Conservation (phyloP, 2,329 filamentous ascomycete species). For the Penicillium thymicola region DNA sequence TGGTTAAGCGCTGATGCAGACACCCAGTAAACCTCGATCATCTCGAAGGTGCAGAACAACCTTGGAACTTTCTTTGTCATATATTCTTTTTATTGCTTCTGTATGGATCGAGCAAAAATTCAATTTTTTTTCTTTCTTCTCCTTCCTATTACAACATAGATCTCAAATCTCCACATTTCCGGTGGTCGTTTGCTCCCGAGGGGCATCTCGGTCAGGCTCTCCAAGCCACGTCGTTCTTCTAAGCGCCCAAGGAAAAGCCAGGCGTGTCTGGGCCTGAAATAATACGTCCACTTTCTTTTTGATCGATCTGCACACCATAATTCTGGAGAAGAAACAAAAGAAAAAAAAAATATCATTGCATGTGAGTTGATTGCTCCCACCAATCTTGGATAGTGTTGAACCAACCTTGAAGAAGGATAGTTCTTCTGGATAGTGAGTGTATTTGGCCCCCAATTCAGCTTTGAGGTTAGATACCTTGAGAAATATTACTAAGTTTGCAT, state of each 20-base stretch:
- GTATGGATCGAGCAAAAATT: background rate
- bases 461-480: background rate
- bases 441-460: background rate
- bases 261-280: background rate
- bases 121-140: background rate
- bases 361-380: background rate
- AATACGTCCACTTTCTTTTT: background rate
- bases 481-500: background rate
- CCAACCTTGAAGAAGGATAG: too few species aligned
- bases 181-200: background rate
- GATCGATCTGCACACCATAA: background rate
- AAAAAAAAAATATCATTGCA: background rate
- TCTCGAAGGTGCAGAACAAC: conserved; percentile 5
- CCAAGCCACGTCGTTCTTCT: background rate
- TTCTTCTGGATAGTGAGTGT: background rate
- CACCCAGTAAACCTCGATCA: background rate
- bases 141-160: background rate
- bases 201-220: background rate
- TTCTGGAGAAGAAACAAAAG: background rate
- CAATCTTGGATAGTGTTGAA: background rate
- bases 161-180: background rate
- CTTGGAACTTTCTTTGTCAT: conserved; percentile 12
- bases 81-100: background rate
- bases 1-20: conserved; percentile 24
- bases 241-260: conserved; percentile 3